phyloP scores from a whole-genome alignment of 768 basidiomycete species.

The Kondoa subrosea region DNA sequence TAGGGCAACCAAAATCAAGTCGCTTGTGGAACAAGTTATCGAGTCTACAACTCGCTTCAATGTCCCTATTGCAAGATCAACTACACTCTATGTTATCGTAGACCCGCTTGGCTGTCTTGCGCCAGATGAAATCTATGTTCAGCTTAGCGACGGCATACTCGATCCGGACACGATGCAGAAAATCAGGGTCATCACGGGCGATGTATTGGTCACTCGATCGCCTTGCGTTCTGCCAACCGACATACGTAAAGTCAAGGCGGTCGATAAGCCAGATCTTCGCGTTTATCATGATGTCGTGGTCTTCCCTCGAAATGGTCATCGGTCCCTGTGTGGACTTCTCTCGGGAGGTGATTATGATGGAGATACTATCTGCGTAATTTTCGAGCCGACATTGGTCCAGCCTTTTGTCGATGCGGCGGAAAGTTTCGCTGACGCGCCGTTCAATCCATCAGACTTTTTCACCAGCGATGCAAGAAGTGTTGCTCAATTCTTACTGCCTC shows the following conservation, averaged over 20 bases:
- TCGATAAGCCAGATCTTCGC: not conserved
- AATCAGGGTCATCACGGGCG: not conserved
- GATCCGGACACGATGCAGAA: not conserved
- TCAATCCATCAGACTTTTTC: not conserved
- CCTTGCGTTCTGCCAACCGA: constrained; percentile 1
- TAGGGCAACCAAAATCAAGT: not conserved
- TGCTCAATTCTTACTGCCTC: not conserved
- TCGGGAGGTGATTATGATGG: constrained; percentile 3
- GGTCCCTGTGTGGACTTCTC: not conserved
- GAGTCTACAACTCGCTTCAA: not conserved
- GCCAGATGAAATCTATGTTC: not conserved
- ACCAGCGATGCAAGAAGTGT: not conserved
- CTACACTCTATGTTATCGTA: not conserved
- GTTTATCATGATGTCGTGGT: not conserved
- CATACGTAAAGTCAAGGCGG: constrained; percentile 7
- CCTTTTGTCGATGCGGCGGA: not conserved
- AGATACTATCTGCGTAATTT: not conserved
- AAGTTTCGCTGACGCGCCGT: not conserved
- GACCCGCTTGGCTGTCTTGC: constrained; percentile 1
- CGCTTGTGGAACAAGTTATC: not conserved
- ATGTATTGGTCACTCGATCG: constrained; percentile 3
- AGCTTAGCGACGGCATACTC: not conserved
- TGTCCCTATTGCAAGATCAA: not conserved
- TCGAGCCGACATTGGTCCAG: not conserved
- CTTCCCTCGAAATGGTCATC: not conserved